Evolutionary conservation across 208 protist genomes (phyloP), one percentile per base, ranked within the genome.

Genomic region (Porcisia deanei): DNA sequence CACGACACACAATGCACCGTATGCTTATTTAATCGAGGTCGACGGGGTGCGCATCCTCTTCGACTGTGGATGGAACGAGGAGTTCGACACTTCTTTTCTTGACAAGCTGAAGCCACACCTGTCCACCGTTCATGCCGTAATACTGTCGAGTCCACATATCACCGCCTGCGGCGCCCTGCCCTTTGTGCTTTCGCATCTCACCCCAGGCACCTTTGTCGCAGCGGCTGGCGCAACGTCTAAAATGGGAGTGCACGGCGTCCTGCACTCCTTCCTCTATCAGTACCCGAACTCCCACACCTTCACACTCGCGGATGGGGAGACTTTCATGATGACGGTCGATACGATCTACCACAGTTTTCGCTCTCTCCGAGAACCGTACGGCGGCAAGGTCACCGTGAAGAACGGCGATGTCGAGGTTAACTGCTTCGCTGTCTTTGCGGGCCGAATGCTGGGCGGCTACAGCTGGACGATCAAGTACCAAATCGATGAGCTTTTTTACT

Each of bases 401-500:
- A 71, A 88, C 67, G 84, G 87, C 5, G 86, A 89, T 39, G 83
- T 90, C 3, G 79, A 89, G 68, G 83, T 97, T 64, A 87, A 86
- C 65, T 96, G 91, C 70, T 74, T 68, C 59, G 80, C 91, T 0
- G 74, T 92, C 61, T 95, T 94, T 68, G 77, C 87, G 1, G 88
- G 88, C 22, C 86, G 94, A 39, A 90, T 95, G 82, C 84, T 96
- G 39, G 94, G 94, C 18, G 85, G 88, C 52, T 87, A 93, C 76
- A 84, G 80, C 64, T 97, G 94, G 92, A 81, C 81, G 30, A 85
- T 97, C 65, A 92, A 88, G 73, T 95, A 95, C 76, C 91, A 97
- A 76, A 95, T 95, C 75, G 94, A 97, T 69, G 89, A 95, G 69
- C 70, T 97, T 34, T 89, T 97, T 66, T 97, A 97, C 84, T 96